A percentile compares a stretch with the other conserved stretches of the same genome.
These are phyloP conservation scores for Didymella keratinophila DNA, from an alignment of 2,329 filamentous ascomycete species.

Conservation along the genomic window DNA sequence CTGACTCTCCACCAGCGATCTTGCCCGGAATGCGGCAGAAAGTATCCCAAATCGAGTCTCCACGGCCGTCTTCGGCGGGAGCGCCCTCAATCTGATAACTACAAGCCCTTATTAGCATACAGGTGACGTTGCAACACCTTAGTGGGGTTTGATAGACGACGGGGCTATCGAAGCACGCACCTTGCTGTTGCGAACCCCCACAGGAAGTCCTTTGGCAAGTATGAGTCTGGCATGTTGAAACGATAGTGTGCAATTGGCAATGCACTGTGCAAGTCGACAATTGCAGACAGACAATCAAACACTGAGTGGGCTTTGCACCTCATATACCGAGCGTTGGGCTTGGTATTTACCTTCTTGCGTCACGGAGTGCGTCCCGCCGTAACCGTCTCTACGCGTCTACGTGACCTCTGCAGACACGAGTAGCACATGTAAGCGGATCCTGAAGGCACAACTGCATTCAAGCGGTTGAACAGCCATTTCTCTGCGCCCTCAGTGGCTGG, in stretches of 20 bases:
- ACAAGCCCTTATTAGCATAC: constrained; percentile 35
- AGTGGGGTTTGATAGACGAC: constrained; percentile 34
- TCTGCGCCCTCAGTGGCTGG: constrained; percentile 33
- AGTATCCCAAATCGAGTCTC: constrained; percentile 87
- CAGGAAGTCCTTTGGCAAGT: constrained; percentile 51
- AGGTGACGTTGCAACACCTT: constrained; percentile 19
- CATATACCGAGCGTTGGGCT: constrained; percentile 39
- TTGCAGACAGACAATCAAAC: constrained; percentile 14
- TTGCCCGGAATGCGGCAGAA: constrained; percentile 84
- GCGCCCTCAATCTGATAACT: constrained; percentile 91
- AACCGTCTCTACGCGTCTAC: constrained; percentile 45
- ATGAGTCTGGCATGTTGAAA: constrained; percentile 47
- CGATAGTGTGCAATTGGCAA: constrained; percentile 13
- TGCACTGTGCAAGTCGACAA: constrained; percentile 20
- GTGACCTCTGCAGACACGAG: constrained; percentile 27
- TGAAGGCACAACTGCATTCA: constrained; percentile 26
- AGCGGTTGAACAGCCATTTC: constrained; percentile 30
- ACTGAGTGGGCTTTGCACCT: constrained; percentile 34
- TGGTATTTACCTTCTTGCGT: constrained; percentile 29
- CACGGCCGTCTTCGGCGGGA: constrained; percentile 76
- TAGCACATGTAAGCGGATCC: constrained; percentile 36
- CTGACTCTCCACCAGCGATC: constrained; percentile 78
- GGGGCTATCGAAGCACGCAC: constrained; percentile 39
- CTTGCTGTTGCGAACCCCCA: constrained; percentile 55
- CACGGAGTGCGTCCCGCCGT: constrained; percentile 49